phyloP scores from a whole-genome alignment of 192 early-diverging fungal genomes.

The Entophlyctis helioformis region DNA sequence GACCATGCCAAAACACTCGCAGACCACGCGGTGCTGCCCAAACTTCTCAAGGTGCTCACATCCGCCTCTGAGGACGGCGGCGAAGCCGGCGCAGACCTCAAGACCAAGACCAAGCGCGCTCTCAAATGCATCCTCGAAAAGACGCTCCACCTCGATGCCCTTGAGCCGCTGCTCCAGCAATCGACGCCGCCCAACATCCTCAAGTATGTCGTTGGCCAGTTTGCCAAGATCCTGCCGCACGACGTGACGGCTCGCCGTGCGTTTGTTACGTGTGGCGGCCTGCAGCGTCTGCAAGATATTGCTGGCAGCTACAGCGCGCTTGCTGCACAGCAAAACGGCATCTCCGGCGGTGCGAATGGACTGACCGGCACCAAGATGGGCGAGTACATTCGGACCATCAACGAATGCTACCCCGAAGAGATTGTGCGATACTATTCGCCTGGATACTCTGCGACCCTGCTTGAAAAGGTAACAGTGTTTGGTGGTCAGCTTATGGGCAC shows the following conservation, averaged over 20 bases:
- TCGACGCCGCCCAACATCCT: slow-evolving; percentile 38
- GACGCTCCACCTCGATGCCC: slow-evolving; percentile 33
- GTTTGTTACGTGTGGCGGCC: slow-evolving; percentile 41
- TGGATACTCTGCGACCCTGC: slow-evolving; percentile 36
- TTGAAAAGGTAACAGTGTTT: slow-evolving; percentile 32
- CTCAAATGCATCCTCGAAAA: slow-evolving; percentile 42
- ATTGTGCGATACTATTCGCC: slow-evolving; percentile 52
- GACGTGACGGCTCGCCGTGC: slow-evolving; percentile 36
- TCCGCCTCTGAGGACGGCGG: slow-evolving; percentile 6
- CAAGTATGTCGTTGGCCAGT: slow-evolving; percentile 47
- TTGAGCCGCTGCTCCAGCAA: slow-evolving; percentile 38
- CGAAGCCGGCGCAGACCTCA: slow-evolving; percentile 30
- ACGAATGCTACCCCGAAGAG: slow-evolving; percentile 52
- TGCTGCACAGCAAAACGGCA: slow-evolving; percentile 6
- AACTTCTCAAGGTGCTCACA: slow-evolving; percentile 35
- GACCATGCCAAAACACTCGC: slow-evolving; percentile 49
- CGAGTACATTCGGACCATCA: slow-evolving; percentile 38
- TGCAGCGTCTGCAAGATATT: slow-evolving; percentile 44
- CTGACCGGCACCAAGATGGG: slow-evolving; percentile 42
- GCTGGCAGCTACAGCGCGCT: slow-evolving; percentile 16
- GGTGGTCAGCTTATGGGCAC: neutral
- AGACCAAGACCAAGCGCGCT: slow-evolving; percentile 41
- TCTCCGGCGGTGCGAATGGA: neutral
- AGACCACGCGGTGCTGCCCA: slow-evolving; percentile 37
- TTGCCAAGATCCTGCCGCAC: slow-evolving; percentile 45